Conservation (phyloP, 2,329 filamentous ascomycete species). For the Talaromyces sp. region DNA sequence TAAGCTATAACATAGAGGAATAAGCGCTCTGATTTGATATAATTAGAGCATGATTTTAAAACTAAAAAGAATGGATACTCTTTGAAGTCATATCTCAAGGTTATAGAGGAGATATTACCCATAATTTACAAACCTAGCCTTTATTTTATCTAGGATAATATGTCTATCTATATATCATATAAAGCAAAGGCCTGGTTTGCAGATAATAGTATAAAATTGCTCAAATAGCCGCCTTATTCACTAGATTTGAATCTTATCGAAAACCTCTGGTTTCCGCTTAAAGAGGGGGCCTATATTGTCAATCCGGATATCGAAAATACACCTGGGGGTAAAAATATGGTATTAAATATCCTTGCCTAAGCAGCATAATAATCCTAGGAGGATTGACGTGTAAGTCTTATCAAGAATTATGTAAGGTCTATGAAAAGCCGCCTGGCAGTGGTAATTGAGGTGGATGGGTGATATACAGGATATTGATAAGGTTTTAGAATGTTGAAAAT, state of each 20-base stretch:
- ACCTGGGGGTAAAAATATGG: no score
- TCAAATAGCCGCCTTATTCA: not conserved
- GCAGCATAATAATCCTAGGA: not conserved
- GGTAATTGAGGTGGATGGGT: not conserved
- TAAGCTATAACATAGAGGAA: accelerated
- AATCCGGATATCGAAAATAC: not conserved
- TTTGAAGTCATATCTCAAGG: no score
- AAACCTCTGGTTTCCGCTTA: not conserved
- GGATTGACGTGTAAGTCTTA: not conserved
- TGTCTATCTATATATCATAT: no score
- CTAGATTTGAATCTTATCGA: not conserved
- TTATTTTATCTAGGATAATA: no score
- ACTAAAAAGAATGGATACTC: no score
- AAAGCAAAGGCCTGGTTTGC: not conserved
- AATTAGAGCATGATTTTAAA: no score
- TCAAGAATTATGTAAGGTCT: not conserved
- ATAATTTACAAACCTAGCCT: no score
- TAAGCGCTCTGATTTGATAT: no score
- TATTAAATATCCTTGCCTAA: not conserved
- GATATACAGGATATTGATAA: not conserved
- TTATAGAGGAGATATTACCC: no score
- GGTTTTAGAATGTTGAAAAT: no score
- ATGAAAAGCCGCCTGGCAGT: not conserved
- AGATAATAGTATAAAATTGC: not conserved
- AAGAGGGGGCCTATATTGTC: not conserved